These are phyloP conservation scores for Tuber indicum DNA, from an alignment of 495 filamentous ascomycete genomes.

Conservation along the genomic window DNA sequence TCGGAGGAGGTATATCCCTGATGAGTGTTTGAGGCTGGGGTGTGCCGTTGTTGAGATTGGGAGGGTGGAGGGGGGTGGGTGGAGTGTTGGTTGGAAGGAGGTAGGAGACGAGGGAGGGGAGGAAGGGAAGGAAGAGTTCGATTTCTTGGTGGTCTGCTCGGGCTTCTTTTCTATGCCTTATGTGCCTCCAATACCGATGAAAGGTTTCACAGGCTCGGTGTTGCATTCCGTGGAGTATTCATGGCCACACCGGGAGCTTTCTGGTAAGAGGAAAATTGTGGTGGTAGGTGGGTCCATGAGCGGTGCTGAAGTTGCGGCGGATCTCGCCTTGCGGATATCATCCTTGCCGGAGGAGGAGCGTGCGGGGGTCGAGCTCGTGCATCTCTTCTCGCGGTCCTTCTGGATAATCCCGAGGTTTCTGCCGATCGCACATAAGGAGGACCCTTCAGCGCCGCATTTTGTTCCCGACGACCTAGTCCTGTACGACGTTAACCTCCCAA, in stretches of 20 bases:
- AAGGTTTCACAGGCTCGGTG: constrained; percentile 55
- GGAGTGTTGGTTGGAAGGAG: constrained; percentile 52
- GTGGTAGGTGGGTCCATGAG: constrained; percentile 81
- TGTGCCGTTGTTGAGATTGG: constrained; percentile 50
- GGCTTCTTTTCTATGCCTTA: constrained; percentile 66
- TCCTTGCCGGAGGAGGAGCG: constrained; percentile 44
- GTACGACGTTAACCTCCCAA: constrained; percentile 61
- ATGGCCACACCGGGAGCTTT: constrained; percentile 44
- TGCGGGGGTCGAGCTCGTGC: constrained; percentile 53
- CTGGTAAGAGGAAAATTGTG: constrained; percentile 53
- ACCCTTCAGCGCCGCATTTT: constrained; percentile 44
- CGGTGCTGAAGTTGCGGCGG: constrained; percentile 67
- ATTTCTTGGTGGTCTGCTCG: constrained; percentile 65
- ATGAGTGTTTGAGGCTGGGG: constrained; percentile 48
- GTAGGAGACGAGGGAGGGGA: constrained; percentile 29
- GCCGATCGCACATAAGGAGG: constrained; percentile 44
- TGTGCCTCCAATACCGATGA: constrained; percentile 48
- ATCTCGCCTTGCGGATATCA: constrained; percentile 63
- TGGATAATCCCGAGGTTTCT: constrained; percentile 66
- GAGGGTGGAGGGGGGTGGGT: constrained; percentile 44
- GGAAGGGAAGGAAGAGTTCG: constrained; percentile 50
- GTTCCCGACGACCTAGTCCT: constrained; percentile 69
- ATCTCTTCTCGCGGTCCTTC: constrained; percentile 62
- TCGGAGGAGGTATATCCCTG: constrained; percentile 51
- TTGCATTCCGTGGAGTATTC: constrained; percentile 24